Conservation (phyloP, 2,329 filamentous ascomycete species). For the Hypoxylon sp. region DNA sequence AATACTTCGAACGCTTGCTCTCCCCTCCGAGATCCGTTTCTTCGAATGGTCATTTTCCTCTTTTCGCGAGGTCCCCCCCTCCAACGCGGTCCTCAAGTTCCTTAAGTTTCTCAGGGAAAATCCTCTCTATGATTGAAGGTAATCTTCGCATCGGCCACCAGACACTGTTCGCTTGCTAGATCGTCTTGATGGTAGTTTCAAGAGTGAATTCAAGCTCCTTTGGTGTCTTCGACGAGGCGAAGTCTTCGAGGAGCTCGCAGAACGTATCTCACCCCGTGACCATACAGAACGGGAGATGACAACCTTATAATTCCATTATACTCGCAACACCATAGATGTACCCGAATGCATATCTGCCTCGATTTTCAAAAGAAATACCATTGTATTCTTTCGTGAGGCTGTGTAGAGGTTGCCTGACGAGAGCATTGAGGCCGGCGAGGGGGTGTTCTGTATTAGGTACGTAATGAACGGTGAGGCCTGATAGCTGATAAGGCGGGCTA, state of each 20-base stretch:
- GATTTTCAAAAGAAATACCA: neutral
- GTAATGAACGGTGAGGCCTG: neutral
- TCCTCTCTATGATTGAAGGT: slow-evolving; percentile 5
- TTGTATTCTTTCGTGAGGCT: neutral
- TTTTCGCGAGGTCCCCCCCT: neutral
- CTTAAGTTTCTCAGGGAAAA: neutral
- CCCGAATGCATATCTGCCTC: neutral
- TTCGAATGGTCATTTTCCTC: neutral
- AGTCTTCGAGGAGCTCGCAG: slow-evolving; percentile 20
- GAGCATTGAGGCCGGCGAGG: neutral
- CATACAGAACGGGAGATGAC: slow-evolving; percentile 12
- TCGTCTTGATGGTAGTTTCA: slow-evolving; percentile 17
- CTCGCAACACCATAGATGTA: neutral
- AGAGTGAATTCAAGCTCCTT: slow-evolving; percentile 10
- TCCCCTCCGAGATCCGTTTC: neutral
- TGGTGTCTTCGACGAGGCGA: neutral
- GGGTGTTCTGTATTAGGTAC: neutral
- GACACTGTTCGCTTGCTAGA: slow-evolving; percentile 3
- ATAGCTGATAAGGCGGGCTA: neutral
- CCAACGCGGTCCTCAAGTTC: neutral
- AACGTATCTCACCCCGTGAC: slow-evolving; percentile 15
- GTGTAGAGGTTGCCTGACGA: neutral
- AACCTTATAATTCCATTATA: neutral
- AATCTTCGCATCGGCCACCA: slow-evolving; percentile 4
- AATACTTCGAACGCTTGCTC: neutral